Evolutionary conservation across 257 asterid genomes (phyloP), one percentile per base, ranked within the genome.

Genomic region (Lycium ferocissimum): DNA sequence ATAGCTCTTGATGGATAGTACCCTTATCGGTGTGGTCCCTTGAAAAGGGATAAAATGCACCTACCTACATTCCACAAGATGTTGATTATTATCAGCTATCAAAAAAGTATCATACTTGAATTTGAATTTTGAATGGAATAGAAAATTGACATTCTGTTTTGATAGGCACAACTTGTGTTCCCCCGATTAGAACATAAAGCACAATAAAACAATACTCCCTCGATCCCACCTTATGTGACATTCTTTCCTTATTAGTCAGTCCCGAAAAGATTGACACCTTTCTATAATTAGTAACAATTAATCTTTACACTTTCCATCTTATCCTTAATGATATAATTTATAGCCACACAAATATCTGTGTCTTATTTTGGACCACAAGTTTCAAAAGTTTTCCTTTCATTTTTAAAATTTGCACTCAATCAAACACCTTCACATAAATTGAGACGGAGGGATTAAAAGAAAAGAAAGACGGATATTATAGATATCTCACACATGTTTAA

Each of bases 11-110:
- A n/a, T 79, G 90, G 87, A 15, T 73, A 47, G 80, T 84, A 6
- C 0, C 17, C 40, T 75, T 88, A 0, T 66, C 89, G 0, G 94
- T 83, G 75, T 93, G 95, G 67, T 92, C 95, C 70, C 97, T 88
- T 7, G 97, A 79, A 70, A 93, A 93, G 22, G 97, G 97, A 86
- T 92, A 93, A 85, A 91, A 92, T 45, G 95, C 95, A 58, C 94
- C 94, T 38, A 93, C 62, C 95, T 92, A 63, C 89, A 88, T 11
- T 14, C 35, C 13, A 33, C 49, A 76, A 35, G 1, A 22, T 9
- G 22, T 72, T 73, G 80, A 12, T 37, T 8, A 26, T 26, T 26
- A 70, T 70, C 33, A 70, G 14, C 8, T 38, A 70, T 38, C 53
- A 70, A 4, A 70, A 70, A 17, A 38, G 78, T 3, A 38, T 70